Conservation (phyloP, 2,329 filamentous ascomycete species). For the Diaporthe sp. region DNA sequence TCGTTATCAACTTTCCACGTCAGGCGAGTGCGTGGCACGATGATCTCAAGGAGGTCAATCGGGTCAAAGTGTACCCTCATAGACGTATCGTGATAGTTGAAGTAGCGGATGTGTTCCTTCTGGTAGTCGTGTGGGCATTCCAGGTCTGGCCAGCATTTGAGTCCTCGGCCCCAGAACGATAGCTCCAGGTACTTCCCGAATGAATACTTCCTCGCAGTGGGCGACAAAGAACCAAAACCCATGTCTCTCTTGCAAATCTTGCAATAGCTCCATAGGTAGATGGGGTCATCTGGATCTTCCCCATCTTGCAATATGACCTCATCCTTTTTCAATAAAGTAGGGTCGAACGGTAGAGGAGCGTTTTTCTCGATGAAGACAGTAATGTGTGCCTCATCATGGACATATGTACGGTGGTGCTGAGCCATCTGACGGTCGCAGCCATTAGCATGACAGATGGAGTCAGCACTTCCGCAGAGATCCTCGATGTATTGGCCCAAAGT, state of each 20-base stretch:
- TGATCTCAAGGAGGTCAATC: conserved; percentile 92
- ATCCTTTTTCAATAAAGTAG: conserved; percentile 64
- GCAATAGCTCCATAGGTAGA: conserved; percentile 98
- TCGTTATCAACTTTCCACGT: conserved; percentile 99
- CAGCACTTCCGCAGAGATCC: conserved; percentile 82
- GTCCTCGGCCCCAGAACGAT: conserved; percentile 91
- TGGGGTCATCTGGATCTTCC: conserved; percentile 66
- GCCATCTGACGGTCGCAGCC: conserved; percentile 90
- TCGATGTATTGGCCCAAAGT: conserved; percentile 96
- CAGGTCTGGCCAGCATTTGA: conserved; percentile 79
- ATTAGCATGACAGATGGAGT: conserved; percentile 83
- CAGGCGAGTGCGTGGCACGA: conserved; percentile 88
- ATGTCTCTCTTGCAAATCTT: conserved; percentile 93
- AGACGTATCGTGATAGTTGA: conserved; percentile 87
- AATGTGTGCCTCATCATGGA: conserved; percentile 94
- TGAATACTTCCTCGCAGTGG: conserved; percentile 96
- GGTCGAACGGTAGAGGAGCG: conserved; percentile 56
- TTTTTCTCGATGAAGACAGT: conserved; percentile 87
- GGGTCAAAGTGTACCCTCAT: conserved; percentile 93
- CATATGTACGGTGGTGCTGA: conserved; percentile 95
- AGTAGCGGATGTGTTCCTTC: conserved; percentile 91
- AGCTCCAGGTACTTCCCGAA: conserved; percentile 99
- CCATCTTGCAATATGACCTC: conserved; percentile 59
- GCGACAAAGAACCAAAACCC: conserved; percentile 89
- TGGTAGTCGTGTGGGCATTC: conserved; percentile 91